Conservation (phyloP, 1,139 yeast species). For the Casaregolazyma suthepensis region DNA sequence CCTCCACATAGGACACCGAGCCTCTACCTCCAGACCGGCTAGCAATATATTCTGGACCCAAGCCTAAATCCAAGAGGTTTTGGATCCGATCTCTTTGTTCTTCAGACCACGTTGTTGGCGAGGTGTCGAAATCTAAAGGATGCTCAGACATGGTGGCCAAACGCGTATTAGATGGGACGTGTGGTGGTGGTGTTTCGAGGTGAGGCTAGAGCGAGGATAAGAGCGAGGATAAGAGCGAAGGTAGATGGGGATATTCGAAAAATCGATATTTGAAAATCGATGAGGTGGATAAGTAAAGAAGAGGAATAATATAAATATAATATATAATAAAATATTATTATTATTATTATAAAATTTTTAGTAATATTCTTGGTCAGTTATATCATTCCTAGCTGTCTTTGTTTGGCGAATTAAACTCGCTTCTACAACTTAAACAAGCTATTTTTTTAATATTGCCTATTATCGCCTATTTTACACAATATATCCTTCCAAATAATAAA, state of each 20-base stretch:
- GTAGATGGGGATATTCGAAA: too few relatives aligned
- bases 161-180: neutral
- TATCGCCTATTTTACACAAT: too few relatives aligned
- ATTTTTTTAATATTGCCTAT: too few relatives aligned
- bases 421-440: too few relatives aligned
- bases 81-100: slow-evolving; percentile 21
- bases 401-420: too few relatives aligned
- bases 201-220: neutral
- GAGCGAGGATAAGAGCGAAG: neutral
- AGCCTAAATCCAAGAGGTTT: slow-evolving; percentile 25
- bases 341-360: too few relatives aligned
- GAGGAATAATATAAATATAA: too few relatives aligned
- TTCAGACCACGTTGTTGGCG: slow-evolving; percentile 15
- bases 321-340: too few relatives aligned
- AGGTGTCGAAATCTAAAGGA: neutral
- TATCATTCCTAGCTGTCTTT: too few relatives aligned
- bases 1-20: slow-evolving; percentile 39
- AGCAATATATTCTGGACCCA: slow-evolving; percentile 90
- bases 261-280: too few relatives aligned
- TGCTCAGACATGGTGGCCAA: neutral
- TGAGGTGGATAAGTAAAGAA: too few relatives aligned
- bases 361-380: too few relatives aligned
- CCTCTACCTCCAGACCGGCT: slow-evolving; percentile 60
- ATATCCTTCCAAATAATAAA: neutral
- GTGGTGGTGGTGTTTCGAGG: neutral